Evolutionary conservation across 768 basidiomycete genomes (phyloP).

Genomic region (Pulveroboletus sp.): DNA sequence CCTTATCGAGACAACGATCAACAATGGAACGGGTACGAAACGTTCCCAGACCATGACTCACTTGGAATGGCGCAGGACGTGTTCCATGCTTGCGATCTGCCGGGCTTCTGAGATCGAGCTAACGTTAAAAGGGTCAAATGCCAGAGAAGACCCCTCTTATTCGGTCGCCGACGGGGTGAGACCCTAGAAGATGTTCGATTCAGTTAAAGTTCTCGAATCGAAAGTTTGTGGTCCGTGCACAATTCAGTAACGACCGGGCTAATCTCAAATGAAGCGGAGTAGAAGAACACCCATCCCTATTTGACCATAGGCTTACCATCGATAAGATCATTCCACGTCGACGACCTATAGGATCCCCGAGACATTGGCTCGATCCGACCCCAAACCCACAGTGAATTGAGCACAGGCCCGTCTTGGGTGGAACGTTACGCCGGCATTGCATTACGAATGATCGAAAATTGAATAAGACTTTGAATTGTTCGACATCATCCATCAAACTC

Average conservation of each 20-base stretch:
- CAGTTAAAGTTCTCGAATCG: neutral
- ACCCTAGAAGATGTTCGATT: slow-evolving; percentile 1
- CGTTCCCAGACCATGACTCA: neutral
- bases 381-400: slow-evolving; percentile 1
- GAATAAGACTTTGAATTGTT: too few relatives aligned
- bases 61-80: slow-evolving; percentile 2
- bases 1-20: slow-evolving; percentile 3
- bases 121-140: neutral
- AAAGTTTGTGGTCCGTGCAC: neutral
- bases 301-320: neutral
- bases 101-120: neutral
- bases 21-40: neutral
- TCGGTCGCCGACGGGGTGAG: neutral
- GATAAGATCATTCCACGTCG: neutral
- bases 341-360: neutral
- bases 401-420: neutral
- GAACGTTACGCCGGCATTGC: neutral
- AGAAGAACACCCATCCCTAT: slow-evolving; percentile 2
- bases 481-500: too few relatives aligned
- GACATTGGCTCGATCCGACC: neutral
- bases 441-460: too few relatives aligned
- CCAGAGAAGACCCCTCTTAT: too few relatives aligned
- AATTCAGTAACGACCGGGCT: slow-evolving; percentile 3
- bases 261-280: slow-evolving; percentile 5
- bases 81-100: neutral